Percentiles rank a stretch among this genome's conserved stretches.
phyloP scores from a whole-genome alignment of 495 filamentous ascomycete genomes.

The Penicillium flavigenum region DNA sequence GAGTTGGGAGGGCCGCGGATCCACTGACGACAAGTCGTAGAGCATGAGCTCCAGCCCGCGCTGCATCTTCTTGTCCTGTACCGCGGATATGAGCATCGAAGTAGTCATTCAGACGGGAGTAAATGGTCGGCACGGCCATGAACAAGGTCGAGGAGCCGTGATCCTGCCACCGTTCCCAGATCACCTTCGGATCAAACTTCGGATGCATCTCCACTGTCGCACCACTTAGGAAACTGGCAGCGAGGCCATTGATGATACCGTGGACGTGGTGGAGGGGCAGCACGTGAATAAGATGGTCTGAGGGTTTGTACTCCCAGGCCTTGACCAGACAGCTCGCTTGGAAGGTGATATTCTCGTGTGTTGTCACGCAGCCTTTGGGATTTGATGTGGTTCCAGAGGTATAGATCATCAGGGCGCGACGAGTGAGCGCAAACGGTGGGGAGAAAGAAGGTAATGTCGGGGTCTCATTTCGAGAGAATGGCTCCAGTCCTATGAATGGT shows the following conservation, averaged over 20 bases:
- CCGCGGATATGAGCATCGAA: constrained; percentile 43
- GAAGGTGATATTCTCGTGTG: constrained; percentile 47
- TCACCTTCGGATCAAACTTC: constrained; percentile 45
- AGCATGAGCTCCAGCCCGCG: constrained; percentile 34
- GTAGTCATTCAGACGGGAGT: constrained; percentile 47
- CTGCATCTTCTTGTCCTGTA: constrained; percentile 35
- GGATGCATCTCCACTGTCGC: constrained; percentile 46
- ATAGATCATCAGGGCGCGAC: constrained; percentile 48
- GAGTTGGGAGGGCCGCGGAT: constrained; percentile 46
- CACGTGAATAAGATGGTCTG: constrained; percentile 46
- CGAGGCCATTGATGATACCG: constrained; percentile 45
- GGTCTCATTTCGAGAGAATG: constrained; percentile 26
- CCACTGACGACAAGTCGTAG: constrained; percentile 44
- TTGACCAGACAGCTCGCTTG: constrained; percentile 40
- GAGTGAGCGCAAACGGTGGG: constrained; percentile 27
- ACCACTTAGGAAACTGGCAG: constrained; percentile 40
- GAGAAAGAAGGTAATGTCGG: constrained; percentile 36
- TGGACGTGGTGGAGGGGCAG: constrained; percentile 48
- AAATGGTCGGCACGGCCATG: constrained; percentile 49
- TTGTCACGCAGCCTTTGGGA: constrained; percentile 47
- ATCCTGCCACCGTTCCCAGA: constrained; percentile 45
- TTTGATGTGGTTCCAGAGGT: constrained; percentile 48
- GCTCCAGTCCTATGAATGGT: constrained; percentile 36
- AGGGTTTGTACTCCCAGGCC: constrained; percentile 38
- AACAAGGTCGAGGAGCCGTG: constrained; percentile 43